A percentile compares a stretch with the other conserved stretches of the same genome.
Conservation (phyloP, 2,329 filamentous ascomycete genomes). For the Escovopsis sp. region DNA sequence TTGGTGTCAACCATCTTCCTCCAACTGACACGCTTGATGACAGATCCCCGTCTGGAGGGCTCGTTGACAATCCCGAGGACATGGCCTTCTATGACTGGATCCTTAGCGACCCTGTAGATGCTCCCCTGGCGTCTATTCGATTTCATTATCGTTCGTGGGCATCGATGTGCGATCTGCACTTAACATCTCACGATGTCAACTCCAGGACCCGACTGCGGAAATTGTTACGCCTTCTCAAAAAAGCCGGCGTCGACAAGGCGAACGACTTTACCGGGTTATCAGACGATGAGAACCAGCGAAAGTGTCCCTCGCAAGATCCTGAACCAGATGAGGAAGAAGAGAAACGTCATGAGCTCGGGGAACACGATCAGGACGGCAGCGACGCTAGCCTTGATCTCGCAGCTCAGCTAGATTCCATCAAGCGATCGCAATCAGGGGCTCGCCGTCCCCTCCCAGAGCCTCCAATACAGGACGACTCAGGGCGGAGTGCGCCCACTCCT, state of each 20-base stretch:
- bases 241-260: too few species aligned
- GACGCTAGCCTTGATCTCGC: background rate
- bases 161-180: conserved; percentile 31
- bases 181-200: conserved; percentile 23
- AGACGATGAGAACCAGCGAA: too few species aligned
- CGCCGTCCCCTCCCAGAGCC: conserved; percentile 60
- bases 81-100: conserved; percentile 37
- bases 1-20: background rate
- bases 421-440: conserved; percentile 84
- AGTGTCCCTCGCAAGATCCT: too few species aligned
- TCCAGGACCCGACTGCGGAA: background rate
- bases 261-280: too few species aligned
- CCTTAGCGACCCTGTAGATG: conserved; percentile 34
- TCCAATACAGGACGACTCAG: background rate
- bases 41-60: conserved; percentile 37
- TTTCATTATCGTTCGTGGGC: conserved; percentile 43
- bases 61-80: conserved; percentile 36
- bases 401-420: conserved; percentile 34
- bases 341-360: too few species aligned
- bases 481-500: too few species aligned
- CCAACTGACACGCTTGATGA: background rate
- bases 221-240: background rate
- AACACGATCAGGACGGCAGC: too few species aligned
- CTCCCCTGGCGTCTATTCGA: conserved; percentile 37
- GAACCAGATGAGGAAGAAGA: too few species aligned